Percentiles rank a stretch among this genome's conserved stretches.
Evolutionary conservation across 2,329 filamentous ascomycete genomes (phyloP).

Genomic region (Arthrocladium fulminans): DNA sequence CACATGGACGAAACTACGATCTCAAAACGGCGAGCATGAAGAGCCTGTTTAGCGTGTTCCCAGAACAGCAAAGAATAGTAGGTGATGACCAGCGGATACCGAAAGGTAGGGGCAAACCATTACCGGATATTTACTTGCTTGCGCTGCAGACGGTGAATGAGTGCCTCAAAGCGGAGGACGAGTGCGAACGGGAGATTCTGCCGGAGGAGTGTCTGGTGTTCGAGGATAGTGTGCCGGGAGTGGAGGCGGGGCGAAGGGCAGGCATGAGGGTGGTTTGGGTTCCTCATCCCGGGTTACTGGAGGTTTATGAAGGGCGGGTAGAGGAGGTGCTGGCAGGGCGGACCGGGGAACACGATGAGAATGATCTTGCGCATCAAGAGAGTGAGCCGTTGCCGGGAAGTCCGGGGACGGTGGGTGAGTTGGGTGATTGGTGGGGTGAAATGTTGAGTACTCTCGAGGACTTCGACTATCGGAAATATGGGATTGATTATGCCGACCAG

Average conservation of each 20-base stretch:
- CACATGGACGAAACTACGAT: slow-evolving; percentile 60
- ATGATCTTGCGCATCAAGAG: slow-evolving; percentile 33
- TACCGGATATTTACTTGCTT: slow-evolving; percentile 88
- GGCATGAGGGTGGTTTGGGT: slow-evolving; percentile 94
- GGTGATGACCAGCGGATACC: slow-evolving; percentile 77
- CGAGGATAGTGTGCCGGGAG: slow-evolving; percentile 87
- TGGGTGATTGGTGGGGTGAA: slow-evolving; percentile 54
- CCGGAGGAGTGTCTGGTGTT: slow-evolving; percentile 92
- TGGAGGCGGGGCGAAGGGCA: slow-evolving; percentile 80
- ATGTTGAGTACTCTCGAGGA: slow-evolving; percentile 45
- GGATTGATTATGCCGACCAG: slow-evolving; percentile 36
- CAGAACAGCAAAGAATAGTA: slow-evolving; percentile 61
- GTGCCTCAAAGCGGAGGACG: slow-evolving; percentile 44
- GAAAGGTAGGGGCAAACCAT: slow-evolving; percentile 77
- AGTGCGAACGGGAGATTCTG: slow-evolving; percentile 53
- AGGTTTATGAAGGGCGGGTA: slow-evolving; percentile 68
- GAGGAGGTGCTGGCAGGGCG: slow-evolving; percentile 72
- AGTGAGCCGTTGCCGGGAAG: slow-evolving; percentile 31
- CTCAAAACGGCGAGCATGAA: slow-evolving; percentile 60
- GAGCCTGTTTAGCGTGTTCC: slow-evolving; percentile 52
- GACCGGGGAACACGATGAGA: slow-evolving; percentile 60
- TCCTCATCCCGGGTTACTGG: slow-evolving; percentile 69
- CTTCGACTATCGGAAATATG: slow-evolving; percentile 54
- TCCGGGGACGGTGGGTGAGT: slow-evolving; percentile 43
- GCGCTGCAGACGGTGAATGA: slow-evolving; percentile 79